phyloP scores from a whole-genome alignment of 208 protist species.

The Trypanosoma vivax region DNA sequence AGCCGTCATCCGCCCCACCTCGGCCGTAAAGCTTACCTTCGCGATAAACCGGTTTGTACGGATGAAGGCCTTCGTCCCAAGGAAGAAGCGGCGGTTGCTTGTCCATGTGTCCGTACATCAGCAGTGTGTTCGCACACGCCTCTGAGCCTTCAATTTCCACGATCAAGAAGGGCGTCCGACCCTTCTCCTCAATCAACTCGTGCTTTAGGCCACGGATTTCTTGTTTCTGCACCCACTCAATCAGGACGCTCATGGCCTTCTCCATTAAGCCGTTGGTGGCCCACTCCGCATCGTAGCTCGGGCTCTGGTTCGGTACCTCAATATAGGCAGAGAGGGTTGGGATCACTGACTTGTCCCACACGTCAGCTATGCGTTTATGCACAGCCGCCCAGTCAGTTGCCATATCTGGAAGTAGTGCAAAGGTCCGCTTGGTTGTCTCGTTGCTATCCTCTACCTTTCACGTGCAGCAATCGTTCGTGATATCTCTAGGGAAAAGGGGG shows the following conservation, averaged over 20 bases:
- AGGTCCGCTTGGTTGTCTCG: neutral
- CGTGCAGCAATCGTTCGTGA: neutral
- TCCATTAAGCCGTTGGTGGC: conserved; percentile 83
- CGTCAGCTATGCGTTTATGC: conserved; percentile 35
- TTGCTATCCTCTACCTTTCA: conserved; percentile 6
- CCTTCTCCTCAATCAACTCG: conserved; percentile 65
- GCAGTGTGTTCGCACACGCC: conserved; percentile 55
- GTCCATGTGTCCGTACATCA: conserved; percentile 96
- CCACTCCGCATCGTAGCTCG: conserved; percentile 84
- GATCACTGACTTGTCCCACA: conserved; percentile 85
- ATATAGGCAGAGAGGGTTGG: conserved; percentile 83
- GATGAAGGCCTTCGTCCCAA: conserved; percentile 88
- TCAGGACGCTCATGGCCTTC: conserved; percentile 79
- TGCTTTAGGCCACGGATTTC: conserved; percentile 64
- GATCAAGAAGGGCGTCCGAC: conserved; percentile 80
- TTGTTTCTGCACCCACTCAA: conserved; percentile 82
- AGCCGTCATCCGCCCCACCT: conserved; percentile 89
- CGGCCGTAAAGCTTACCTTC: conserved; percentile 90
- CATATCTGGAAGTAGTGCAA: conserved; percentile 5
- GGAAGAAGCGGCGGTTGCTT: conserved; percentile 93
- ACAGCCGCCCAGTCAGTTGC: conserved; percentile 43
- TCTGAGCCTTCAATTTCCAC: conserved; percentile 67
- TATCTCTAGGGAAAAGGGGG: too few relatives aligned
- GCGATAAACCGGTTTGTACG: conserved; percentile 75
- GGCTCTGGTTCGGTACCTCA: conserved; percentile 92